These are phyloP conservation scores for Cynara cardunculus DNA, from an alignment of 129 eudicot species.

Conservation along the genomic window DNA sequence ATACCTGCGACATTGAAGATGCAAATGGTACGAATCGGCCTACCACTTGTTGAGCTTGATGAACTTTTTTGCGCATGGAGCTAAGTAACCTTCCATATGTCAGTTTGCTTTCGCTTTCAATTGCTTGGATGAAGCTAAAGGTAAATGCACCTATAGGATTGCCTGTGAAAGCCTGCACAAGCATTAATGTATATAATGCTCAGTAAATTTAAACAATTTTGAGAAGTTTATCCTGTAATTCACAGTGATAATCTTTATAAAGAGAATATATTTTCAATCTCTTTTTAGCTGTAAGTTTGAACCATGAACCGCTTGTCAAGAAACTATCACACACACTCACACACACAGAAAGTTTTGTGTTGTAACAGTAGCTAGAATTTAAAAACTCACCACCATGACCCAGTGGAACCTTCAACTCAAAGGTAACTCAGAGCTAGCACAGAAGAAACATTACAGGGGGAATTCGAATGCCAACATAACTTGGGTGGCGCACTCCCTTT, in stretches of 20 bases:
- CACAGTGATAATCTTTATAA: neutral
- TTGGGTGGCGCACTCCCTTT: neutral
- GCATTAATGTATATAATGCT: neutral
- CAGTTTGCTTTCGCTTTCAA: constrained; percentile 41
- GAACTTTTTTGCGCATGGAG: constrained; percentile 41
- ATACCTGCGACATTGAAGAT: constrained; percentile 45
- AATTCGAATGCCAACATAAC: neutral
- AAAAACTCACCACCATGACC: neutral
- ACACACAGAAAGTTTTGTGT: neutral
- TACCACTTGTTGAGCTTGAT: constrained; percentile 38
- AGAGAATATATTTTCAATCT: neutral
- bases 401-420: neutral
- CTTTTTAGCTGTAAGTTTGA: neutral
- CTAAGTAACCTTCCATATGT: constrained; percentile 59
- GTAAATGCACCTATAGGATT: constrained; percentile 61
- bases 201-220: neutral
- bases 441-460: neutral
- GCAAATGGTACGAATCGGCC: constrained; percentile 30
- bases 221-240: neutral
- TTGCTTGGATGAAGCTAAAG: constrained; percentile 55
- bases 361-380: neutral
- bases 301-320: neutral
- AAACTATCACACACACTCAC: neutral
- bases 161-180: constrained; percentile 59
- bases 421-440: neutral